Evolutionary conservation across 2,329 filamentous ascomycete genomes (phyloP), one percentile per base, ranked within the genome.

Genomic region (Curvularia sp.): DNA sequence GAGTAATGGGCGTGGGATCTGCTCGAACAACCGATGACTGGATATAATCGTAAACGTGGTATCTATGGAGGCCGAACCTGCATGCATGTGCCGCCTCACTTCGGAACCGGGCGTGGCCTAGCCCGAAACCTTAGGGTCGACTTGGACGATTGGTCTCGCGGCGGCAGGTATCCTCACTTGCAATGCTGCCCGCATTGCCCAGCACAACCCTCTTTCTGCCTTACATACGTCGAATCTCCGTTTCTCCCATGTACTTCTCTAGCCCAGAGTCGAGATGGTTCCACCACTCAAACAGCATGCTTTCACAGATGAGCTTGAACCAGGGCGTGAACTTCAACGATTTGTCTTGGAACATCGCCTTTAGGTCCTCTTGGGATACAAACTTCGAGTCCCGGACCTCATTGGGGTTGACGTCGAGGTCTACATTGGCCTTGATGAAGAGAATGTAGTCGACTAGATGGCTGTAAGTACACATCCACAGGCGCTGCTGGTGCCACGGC

Each of bases 231-330:
- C 92, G 89, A 72, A 98, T 97, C 74, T 90, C 84, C 75, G 88
- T 87, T 83, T 98, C 93, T 74, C 92, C 89, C 79, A 87, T 85
- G 80, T 94, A 97, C 80, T 91, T 89, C 60, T 96, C 90, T 67
- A 98, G 82, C 9, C 90, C 91, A 23, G 85, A 82, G 68, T 95
- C 89, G 55, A 98, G 85, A 79, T 91, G 88, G 74, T 88, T 83
- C 95, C 95, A 99, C 95, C 95, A 99, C 78, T 97, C 90, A 72
- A 96, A 99, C 41, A 99, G 86, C 91, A 98, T 93, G 48, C 92
- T 93, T 78, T 98, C 86, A 84, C 95, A 99, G 74, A 99, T 98
- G 68, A 99, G 88, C 84, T 97, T 97, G 84, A 99, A 99, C 95
- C 95, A 99, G 1, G 95, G 95, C 0, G 95, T 99, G 79, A 98